These are phyloP conservation scores for Rhizoclosmatium sp. DNA, from an alignment of 192 early-diverging fungal species.

Conservation along the genomic window DNA sequence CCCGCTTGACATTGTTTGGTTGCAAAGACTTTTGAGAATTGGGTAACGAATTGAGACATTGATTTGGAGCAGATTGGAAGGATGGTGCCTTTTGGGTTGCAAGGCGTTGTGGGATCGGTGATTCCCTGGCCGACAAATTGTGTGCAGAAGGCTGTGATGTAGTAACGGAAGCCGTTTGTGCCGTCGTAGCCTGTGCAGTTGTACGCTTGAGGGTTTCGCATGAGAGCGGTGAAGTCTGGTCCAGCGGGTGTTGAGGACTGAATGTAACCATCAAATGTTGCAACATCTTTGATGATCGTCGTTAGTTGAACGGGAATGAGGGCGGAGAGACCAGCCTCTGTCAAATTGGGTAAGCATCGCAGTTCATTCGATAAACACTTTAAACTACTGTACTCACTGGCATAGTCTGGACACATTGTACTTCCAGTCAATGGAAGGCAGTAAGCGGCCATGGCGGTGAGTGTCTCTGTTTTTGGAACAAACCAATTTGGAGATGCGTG, in stretches of 20 bases:
- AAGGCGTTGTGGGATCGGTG: not conserved
- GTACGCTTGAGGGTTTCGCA: not conserved
- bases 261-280: not conserved
- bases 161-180: not conserved
- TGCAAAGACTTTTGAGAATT: not conserved
- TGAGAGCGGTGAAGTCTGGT: not conserved
- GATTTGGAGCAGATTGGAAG: not conserved
- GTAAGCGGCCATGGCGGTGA: not conserved
- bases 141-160: conserved; percentile 1
- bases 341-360: too few species aligned
- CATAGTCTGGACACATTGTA: not conserved
- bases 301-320: not conserved
- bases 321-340: not conserved
- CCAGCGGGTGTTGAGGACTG: not conserved
- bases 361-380: too few species aligned
- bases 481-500: too few species aligned
- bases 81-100: conserved; percentile 1
- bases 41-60: not conserved
- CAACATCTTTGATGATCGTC: not conserved
- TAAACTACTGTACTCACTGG: not conserved
- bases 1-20: not conserved
- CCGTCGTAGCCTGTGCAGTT: conserved; percentile 9
- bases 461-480: too few species aligned
- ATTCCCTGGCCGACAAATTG: not conserved
- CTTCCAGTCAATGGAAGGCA: conserved; percentile 14